Conservation (phyloP, 23 red algal species). For the Chondrus crispus region DNA sequence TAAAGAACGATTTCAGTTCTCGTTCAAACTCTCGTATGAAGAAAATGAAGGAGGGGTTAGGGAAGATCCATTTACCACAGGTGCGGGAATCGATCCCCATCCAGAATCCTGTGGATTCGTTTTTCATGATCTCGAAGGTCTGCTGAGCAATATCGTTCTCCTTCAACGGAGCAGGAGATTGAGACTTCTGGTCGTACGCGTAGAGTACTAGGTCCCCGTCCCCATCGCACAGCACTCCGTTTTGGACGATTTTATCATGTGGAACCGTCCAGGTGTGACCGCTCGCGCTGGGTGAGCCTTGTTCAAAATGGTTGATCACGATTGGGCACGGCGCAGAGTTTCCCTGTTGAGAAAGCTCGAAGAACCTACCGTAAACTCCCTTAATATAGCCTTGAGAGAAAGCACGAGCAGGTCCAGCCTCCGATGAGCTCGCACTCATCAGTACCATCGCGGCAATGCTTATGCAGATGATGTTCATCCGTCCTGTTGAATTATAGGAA, state of each 20-base stretch:
- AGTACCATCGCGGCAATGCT: too few species aligned
- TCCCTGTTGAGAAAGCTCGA: slow-evolving; percentile 24
- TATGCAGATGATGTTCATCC: too few species aligned
- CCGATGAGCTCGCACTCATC: neutral
- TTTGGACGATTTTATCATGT: slow-evolving; percentile 34
- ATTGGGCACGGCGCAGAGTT: slow-evolving; percentile 39
- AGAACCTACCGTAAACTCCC: slow-evolving; percentile 50
- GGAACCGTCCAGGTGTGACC: slow-evolving; percentile 41
- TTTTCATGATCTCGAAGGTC: slow-evolving; percentile 43
- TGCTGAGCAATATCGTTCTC: slow-evolving; percentile 36
- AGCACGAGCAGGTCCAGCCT: slow-evolving; percentile 11
- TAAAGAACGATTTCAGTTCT: slow-evolving; percentile 13
- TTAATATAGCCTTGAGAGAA: slow-evolving; percentile 52
- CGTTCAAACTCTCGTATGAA: slow-evolving; percentile 53
- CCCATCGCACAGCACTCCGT: slow-evolving; percentile 14
- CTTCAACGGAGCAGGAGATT: neutral
- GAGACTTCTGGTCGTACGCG: slow-evolving; percentile 17
- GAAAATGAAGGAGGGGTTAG: slow-evolving; percentile 15
- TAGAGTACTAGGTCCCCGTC: slow-evolving; percentile 15
- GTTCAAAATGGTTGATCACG: slow-evolving; percentile 37
- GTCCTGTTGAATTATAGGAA: too few species aligned
- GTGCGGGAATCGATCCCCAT: slow-evolving; percentile 39
- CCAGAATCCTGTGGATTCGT: slow-evolving; percentile 49
- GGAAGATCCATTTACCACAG: slow-evolving; percentile 49
- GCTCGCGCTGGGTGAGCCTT: slow-evolving; percentile 12